A percentile compares a stretch with the other conserved stretches of the same genome.
Conservation (phyloP, 2,329 filamentous ascomycete species). For the Cercospora sp. region DNA sequence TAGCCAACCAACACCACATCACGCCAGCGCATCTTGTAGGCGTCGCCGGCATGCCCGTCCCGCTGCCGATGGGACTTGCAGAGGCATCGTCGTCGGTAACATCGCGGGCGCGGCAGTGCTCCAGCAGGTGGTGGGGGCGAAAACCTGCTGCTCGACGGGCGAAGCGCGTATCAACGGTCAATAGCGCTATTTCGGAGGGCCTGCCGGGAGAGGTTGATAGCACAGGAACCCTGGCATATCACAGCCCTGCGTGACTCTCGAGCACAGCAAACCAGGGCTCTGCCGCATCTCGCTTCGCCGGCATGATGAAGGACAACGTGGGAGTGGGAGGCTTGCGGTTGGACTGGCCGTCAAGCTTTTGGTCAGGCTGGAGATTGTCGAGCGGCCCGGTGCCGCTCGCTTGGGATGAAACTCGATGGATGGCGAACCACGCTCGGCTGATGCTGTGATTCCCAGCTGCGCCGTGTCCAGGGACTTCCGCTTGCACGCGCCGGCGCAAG, state of each 20-base stretch:
- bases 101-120: neutral
- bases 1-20: neutral
- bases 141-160: neutral
- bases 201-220: neutral
- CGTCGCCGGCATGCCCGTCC: neutral
- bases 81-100: neutral
- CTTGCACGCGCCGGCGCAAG: neutral
- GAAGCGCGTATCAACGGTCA: neutral
- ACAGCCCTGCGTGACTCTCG: neutral
- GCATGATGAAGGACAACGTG: neutral
- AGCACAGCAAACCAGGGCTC: constrained; percentile 1
- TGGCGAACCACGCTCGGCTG: neutral
- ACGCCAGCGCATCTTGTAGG: neutral
- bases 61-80: neutral
- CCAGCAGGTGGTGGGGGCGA: neutral
- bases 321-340: constrained; percentile 4
- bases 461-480: neutral
- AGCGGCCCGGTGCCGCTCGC: constrained; percentile 2
- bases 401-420: neutral
- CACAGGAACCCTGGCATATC: constrained; percentile 5
- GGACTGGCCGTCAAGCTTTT: constrained; percentile 4
- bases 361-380: constrained; percentile 5
- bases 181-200: constrained; percentile 7
- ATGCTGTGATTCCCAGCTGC: neutral
- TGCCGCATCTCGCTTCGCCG: constrained; percentile 2